These are phyloP conservation scores for Fusarium annulatum DNA, from an alignment of 2,329 filamentous ascomycete genomes.

Conservation along the genomic window DNA sequence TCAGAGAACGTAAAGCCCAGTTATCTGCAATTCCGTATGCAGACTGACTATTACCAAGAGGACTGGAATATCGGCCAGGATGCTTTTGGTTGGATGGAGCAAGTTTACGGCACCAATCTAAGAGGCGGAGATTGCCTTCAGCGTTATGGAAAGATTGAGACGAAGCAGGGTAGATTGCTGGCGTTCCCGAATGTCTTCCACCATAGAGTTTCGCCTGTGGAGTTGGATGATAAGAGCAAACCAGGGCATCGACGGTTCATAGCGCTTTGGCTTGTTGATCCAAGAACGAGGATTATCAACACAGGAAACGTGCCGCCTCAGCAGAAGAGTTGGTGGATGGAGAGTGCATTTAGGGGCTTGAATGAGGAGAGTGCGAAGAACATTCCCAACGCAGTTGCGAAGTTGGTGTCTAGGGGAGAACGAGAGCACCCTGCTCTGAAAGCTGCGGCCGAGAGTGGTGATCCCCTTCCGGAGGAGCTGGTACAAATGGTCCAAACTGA, in stretches of 20 bases:
- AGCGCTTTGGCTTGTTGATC: constrained; percentile 65
- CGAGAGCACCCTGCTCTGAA: not conserved
- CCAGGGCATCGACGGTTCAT: constrained; percentile 65
- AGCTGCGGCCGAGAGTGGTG: not conserved
- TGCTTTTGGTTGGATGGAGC: constrained; percentile 15
- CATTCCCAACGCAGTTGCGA: not conserved
- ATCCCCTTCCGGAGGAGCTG: constrained; percentile 17
- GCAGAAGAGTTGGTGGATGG: constrained; percentile 48
- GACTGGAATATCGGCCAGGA: not conserved
- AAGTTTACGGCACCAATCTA: not conserved
- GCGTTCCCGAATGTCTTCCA: constrained; percentile 40
- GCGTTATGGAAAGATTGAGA: constrained; percentile 35
- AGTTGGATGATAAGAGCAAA: constrained; percentile 57
- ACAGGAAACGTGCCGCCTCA: constrained; percentile 51
- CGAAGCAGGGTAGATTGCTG: constrained; percentile 25
- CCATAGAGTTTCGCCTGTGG: constrained; percentile 51
- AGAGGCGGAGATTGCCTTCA: not conserved
- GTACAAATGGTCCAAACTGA: constrained; percentile 12
- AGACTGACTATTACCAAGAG: not conserved
- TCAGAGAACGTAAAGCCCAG: constrained; percentile 38
- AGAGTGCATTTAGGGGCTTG: constrained; percentile 9
- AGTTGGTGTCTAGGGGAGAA: not conserved
- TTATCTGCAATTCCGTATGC: constrained; percentile 35
- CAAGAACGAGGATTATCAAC: constrained; percentile 50
- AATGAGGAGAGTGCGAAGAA: not conserved